These are phyloP conservation scores for Saprolegnia diclina DNA, from an alignment of 352 stramenopile genomes.

Conservation along the genomic window DNA sequence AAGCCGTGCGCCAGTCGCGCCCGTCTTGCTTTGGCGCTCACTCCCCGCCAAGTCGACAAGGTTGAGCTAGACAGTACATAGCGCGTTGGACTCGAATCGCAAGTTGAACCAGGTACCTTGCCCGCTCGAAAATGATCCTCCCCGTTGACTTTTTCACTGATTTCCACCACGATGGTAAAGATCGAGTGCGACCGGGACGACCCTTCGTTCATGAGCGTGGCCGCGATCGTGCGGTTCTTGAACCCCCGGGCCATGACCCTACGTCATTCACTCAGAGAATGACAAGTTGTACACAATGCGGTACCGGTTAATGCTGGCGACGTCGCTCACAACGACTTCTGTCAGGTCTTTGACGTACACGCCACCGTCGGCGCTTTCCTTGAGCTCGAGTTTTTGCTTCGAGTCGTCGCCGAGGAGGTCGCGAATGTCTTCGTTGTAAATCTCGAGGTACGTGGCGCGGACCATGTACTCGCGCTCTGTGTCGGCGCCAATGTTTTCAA, in stretches of 20 bases:
- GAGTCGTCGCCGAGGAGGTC: conserved; percentile 80
- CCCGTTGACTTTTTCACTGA: conserved; percentile 63
- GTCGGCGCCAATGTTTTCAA: conserved; percentile 75
- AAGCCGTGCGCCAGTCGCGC: conserved; percentile 64
- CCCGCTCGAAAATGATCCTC: conserved; percentile 78
- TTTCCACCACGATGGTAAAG: conserved; percentile 80
- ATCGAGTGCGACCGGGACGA: conserved; percentile 82
- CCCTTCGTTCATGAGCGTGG: conserved; percentile 82
- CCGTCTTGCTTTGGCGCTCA: conserved; percentile 80
- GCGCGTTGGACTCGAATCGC: conserved; percentile 4
- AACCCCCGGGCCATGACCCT: conserved; percentile 72
- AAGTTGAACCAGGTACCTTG: conserved; percentile 38
- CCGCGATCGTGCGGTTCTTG: conserved; percentile 76
- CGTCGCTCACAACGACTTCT: conserved; percentile 66
- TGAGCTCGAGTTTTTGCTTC: conserved; percentile 79
- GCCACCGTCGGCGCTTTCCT: conserved; percentile 69
- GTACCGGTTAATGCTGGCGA: conserved; percentile 67
- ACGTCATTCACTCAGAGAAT: neutral
- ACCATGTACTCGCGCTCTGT: conserved; percentile 72
- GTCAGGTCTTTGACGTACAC: conserved; percentile 89
- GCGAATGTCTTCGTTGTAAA: conserved; percentile 94
- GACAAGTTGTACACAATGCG: neutral
- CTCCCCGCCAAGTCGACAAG: conserved; percentile 76
- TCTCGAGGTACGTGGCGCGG: conserved; percentile 89
- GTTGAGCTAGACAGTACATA: conserved; percentile 44